Base-by-base conservation (phyloP, 2,329 filamentous ascomycete genomes). In the Verticillium nonalfalfae region DNA sequence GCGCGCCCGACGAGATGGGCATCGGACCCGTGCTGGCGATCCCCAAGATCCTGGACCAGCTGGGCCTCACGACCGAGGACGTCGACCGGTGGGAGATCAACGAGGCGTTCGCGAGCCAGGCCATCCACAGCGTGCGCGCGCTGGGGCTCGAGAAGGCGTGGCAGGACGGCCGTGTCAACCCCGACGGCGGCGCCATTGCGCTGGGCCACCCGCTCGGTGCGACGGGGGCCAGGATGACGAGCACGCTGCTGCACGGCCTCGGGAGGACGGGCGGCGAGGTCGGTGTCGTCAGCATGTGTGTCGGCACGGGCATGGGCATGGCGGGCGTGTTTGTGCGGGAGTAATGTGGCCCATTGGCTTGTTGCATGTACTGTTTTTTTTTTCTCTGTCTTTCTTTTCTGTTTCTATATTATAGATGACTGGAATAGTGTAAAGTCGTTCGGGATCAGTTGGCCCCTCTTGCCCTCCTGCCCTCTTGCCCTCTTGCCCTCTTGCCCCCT, bases 21-120 rank as follows among this genome's bases (percentile, higher is more conserved):
- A 81, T 97, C 62, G 93, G 94, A 0, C 93, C 94, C 0, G 91
- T 92, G 0, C 71, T 96, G 34, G 93, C 91, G 0, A 94, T 97
- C 59, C 93, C 93, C 7, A 90, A 89, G 72, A 80, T 97, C 21
- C 80, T 97, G n/a, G 74, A 79, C 18, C 84, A 85, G 63, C 84
- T 89, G 1, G 91, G 88, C 0, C 73, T 97, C 14, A 71, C 76
- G 54, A 87, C 79, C 13, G 79, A 81, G 2, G 91, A 97, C 62
- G 85, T 98, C 0, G 84, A 88, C 39, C 79, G 95, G 10, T 97
- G 93, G 93, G 93, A 97, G 80, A 90, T 97, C 75, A 97, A 97
- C 74, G 93, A 97, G 83, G 86, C 86, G 7, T 89, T 89, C 74
- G 86, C 86, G 2, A 86, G 83, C 68, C 86, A 89, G 75, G 79